These are phyloP conservation scores for Tylopilus sp. DNA, from an alignment of 768 basidiomycete species.

Conservation along the genomic window DNA sequence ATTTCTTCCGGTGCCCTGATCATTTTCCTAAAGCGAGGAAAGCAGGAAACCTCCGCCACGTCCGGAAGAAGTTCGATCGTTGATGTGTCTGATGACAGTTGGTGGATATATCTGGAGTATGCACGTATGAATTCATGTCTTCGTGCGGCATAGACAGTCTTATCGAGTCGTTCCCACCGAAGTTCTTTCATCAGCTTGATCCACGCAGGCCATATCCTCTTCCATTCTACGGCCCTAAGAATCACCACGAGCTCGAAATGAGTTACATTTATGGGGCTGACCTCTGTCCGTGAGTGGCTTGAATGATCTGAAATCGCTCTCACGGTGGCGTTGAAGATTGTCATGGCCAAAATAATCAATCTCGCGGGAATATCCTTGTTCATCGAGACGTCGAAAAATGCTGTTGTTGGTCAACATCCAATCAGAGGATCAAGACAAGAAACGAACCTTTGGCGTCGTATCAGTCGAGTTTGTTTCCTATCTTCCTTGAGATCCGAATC, in stretches of 20 bases:
- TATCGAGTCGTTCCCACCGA: background rate
- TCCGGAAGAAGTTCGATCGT: background rate
- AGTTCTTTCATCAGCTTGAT: background rate
- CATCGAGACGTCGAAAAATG: constrained; percentile 7
- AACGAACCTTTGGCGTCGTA: background rate
- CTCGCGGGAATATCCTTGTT: constrained; percentile 6
- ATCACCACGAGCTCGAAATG: background rate
- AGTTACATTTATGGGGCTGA: background rate
- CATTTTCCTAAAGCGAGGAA: background rate
- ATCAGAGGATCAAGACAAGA: background rate
- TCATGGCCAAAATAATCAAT: background rate
- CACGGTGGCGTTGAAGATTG: background rate
- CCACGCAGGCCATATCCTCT: constrained; percentile 1
- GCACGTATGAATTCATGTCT: background rate
- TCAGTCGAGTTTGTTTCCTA: background rate
- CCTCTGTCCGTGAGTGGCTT: constrained; percentile 11
- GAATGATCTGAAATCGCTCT: background rate
- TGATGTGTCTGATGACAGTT: background rate
- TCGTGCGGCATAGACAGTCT: background rate
- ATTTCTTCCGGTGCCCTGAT: background rate
- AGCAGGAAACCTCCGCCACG: background rate
- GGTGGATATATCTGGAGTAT: background rate
- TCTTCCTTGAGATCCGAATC: background rate
- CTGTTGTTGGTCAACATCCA: background rate
- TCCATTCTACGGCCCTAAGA: constrained; percentile 1